phyloP scores from a whole-genome alignment of 2,329 filamentous ascomycete species.

The Trichophyton mentagrophytes region DNA sequence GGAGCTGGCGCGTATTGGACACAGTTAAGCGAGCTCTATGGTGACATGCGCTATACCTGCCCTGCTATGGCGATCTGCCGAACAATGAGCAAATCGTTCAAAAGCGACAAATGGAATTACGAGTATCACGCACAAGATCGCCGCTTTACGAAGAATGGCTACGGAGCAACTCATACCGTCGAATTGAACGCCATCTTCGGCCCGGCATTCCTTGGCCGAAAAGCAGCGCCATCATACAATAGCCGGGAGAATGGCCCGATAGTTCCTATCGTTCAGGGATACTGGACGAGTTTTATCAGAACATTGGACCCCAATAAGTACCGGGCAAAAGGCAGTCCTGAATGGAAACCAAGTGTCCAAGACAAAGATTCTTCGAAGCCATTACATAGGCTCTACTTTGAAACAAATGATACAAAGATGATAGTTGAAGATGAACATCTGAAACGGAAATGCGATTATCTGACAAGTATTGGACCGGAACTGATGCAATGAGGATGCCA shows the following conservation, averaged over 20 bases:
- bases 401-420: conserved; percentile 36
- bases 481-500: conserved; percentile 33
- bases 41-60: conserved; percentile 54
- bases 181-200: conserved; percentile 59
- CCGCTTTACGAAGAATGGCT: conserved; percentile 38
- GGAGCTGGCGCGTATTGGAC: conserved; percentile 39
- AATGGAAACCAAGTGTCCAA: conserved; percentile 39
- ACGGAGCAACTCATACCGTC: conserved; percentile 54
- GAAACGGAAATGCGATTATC: conserved; percentile 37
- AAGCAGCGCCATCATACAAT: conserved; percentile 43
- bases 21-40: conserved; percentile 46
- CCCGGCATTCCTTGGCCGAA: conserved; percentile 39
- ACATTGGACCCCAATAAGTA: conserved; percentile 52
- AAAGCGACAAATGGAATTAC: conserved; percentile 50
- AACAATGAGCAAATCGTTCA: conserved; percentile 16
- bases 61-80: conserved; percentile 45
- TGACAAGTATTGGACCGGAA: conserved; percentile 36
- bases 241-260: conserved; percentile 41
- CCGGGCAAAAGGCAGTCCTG: conserved; percentile 34
- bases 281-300: conserved; percentile 63
- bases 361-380: conserved; percentile 15
- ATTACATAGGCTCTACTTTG: conserved; percentile 31
- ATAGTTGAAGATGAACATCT: conserved; percentile 32
- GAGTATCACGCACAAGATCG: conserved; percentile 55
- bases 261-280: conserved; percentile 51